Conservation (phyloP, 768 basidiomycete genomes). For the Lyophyllum decastes region DNA sequence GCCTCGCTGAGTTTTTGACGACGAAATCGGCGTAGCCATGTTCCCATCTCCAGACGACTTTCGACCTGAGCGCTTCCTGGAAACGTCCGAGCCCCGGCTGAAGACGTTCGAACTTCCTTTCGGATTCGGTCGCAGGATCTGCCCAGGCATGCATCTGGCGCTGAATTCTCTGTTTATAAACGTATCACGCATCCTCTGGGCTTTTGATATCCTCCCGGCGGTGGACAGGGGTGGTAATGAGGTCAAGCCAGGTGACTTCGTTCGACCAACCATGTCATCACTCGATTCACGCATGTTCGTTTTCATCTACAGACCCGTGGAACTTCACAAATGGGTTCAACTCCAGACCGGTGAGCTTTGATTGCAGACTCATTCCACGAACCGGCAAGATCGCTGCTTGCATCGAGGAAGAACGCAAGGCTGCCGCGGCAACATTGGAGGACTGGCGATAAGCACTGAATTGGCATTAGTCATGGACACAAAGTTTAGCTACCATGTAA, state of each 20-base stretch:
- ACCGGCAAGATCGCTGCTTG: conserved; percentile 18
- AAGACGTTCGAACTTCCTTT: conserved; percentile 35
- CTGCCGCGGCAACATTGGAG: background rate
- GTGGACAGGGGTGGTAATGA: conserved; percentile 6
- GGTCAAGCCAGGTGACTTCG: conserved; percentile 12
- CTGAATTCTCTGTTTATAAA: conserved; percentile 34
- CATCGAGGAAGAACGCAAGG: conserved; percentile 26
- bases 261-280: too few relatives aligned
- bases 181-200: conserved; percentile 36
- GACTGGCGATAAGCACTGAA: background rate
- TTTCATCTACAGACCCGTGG: conserved; percentile 22
- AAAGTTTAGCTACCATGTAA: too few relatives aligned
- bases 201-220: conserved; percentile 30
- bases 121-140: conserved; percentile 42
- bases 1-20: background rate
- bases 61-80: conserved; percentile 39
- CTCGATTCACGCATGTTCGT: too few relatives aligned
- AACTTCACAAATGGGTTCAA: conserved; percentile 37
- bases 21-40: background rate
- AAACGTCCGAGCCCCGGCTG: conserved; percentile 27
- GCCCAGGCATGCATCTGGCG: conserved; percentile 38
- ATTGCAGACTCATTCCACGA: conserved; percentile 29
- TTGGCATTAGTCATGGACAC: background rate
- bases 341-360: conserved; percentile 32
- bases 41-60: conserved; percentile 20